phyloP scores from a whole-genome alignment of 805 yeast species.

The Starmerella sp. region DNA sequence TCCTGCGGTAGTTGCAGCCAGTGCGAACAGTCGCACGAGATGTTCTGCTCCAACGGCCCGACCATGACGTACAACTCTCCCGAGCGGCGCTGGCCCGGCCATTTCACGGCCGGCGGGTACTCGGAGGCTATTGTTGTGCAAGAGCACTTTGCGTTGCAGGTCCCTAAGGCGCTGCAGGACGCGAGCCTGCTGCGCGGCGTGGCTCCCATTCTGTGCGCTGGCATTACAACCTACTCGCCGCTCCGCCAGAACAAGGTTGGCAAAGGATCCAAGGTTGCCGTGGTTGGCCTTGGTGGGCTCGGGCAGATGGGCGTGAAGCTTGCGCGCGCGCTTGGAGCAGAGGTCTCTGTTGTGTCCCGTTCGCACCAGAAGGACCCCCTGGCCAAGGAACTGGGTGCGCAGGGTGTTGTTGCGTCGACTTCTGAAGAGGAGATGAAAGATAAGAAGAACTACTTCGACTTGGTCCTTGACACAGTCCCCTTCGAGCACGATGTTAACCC shows the following conservation, averaged over 20 bases:
- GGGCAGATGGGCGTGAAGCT: constrained; percentile 52
- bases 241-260: constrained; percentile 39
- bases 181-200: constrained; percentile 35
- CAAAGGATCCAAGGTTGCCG: constrained; percentile 43
- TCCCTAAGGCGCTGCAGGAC: constrained; percentile 45
- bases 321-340: constrained; percentile 53
- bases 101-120: constrained; percentile 41
- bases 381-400: constrained; percentile 46
- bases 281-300: constrained; percentile 55
- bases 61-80: constrained; percentile 42
- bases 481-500: constrained; percentile 39
- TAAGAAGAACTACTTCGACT: constrained; percentile 34
- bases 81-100: constrained; percentile 44
- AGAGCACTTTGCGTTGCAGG: constrained; percentile 51
- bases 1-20: constrained; percentile 52
- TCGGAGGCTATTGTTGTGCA: constrained; percentile 31
- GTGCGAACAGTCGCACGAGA: constrained; percentile 46
- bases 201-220: constrained; percentile 71
- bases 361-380: constrained; percentile 41
- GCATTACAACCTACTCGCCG: constrained; percentile 64
- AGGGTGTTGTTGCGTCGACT: constrained; percentile 41
- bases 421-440: constrained; percentile 32
- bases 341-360: constrained; percentile 47
- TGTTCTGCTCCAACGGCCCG: constrained; percentile 38
- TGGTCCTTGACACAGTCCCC: constrained; percentile 43